phyloP scores from a whole-genome alignment of 352 stramenopile genomes.

The Elongisporangium prolatum region DNA sequence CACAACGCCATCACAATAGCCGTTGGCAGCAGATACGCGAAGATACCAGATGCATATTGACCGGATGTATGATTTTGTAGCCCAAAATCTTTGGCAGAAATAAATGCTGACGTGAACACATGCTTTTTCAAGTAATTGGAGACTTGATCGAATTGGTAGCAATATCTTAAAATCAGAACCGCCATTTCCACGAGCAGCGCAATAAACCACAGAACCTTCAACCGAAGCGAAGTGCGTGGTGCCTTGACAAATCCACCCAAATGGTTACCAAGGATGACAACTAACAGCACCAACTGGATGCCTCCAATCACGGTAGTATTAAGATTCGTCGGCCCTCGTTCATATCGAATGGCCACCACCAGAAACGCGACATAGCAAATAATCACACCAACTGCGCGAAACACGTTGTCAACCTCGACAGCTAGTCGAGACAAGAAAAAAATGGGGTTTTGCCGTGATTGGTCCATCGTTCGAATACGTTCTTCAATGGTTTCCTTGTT shows the following conservation, averaged over 20 bases:
- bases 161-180: constrained; percentile 66
- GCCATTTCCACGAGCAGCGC: constrained; percentile 62
- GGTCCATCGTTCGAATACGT: constrained; percentile 48
- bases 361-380: constrained; percentile 75
- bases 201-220: constrained; percentile 77
- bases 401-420: constrained; percentile 76
- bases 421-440: constrained; percentile 70
- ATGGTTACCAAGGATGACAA: constrained; percentile 66
- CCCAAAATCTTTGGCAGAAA: constrained; percentile 68
- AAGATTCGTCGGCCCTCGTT: constrained; percentile 36
- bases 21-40: constrained; percentile 75
- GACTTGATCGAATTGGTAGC: constrained; percentile 79
- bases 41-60: constrained; percentile 63
- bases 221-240: constrained; percentile 58
- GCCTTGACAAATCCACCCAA: constrained; percentile 58
- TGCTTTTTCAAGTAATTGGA: constrained; percentile 54
- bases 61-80: constrained; percentile 59
- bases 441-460: constrained; percentile 64
- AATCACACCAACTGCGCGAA: constrained; percentile 52
- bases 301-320: constrained; percentile 67
- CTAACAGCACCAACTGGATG: constrained; percentile 56
- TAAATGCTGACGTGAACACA: constrained; percentile 69
- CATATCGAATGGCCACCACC: constrained; percentile 59
- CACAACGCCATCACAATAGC: constrained; percentile 64
- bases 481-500: constrained; percentile 71